Evolutionary conservation across 1,284 basidiomycete species (phyloP), one percentile per base, ranked within the genome.

Genomic region (Rhodotorula mucilaginosa): DNA sequence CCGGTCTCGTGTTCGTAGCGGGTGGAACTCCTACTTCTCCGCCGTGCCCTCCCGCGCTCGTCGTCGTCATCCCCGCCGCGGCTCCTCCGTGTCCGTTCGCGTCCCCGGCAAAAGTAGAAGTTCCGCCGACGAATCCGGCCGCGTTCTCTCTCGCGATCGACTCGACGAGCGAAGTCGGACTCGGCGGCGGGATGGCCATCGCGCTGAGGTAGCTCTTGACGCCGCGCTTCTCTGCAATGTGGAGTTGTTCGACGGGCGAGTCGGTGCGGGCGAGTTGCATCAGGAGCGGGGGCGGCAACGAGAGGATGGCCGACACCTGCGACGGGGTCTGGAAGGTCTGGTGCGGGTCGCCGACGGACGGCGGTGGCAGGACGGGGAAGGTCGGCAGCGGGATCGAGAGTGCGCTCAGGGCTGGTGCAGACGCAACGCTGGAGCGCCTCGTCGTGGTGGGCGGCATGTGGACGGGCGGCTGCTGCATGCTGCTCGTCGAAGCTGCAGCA

Each of bases 231-330:
- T 57, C 60, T 3, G 74, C 73, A 31, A 77, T 70, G 2, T 46
- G 66, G 16, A 46, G 51, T 39, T 76, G 74, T 23, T 76, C 74
- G 6, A n/a, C 46, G 2, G 67, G 70, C 29, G 67, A 67, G 44
- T 69, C 64, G 34, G 76, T 71, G 5, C 74, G 49, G 5, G 76
- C 76, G 57, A 77, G 70, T n/a, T 71, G 68, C 31, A 71, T 63
- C 8, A 77, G 66, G 44, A 77, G 73, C 5, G 68, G 61, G 1
- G 74, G 67, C 4, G 74, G 74, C 15, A 77, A 65, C 21, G 67
- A 73, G 19, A 77, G 68, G 68, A 77, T 77, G n/a, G 76, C 74
- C 29, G 71, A 64, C 51, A 77, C 73, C 58, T 77, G 76, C 18
- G 63, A 69, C 2, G 69, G 62, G 0, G 72, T 77, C 57, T 77